Conservation (phyloP, 2,329 filamentous ascomycete species). For the Gliomastix tumulicola region DNA sequence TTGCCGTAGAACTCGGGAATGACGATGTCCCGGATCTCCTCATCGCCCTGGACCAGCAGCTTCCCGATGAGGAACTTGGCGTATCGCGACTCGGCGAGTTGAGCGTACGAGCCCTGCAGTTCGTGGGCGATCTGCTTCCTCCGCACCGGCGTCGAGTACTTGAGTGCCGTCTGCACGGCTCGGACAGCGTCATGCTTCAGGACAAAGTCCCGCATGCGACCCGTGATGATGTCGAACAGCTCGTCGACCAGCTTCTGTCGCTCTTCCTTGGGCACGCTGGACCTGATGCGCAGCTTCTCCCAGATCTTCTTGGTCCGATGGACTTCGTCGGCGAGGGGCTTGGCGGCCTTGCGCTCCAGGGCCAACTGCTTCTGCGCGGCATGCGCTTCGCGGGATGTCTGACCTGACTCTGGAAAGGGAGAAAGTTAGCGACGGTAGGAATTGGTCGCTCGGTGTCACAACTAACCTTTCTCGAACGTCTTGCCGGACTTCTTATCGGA, state of each 20-base stretch:
- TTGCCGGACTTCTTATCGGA: too few relatives aligned
- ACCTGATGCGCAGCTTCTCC: constrained; percentile 89
- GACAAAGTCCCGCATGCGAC: constrained; percentile 88
- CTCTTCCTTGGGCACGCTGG: constrained; percentile 85
- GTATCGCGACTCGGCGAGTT: constrained; percentile 89
- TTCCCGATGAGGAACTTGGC: constrained; percentile 97
- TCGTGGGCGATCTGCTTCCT: constrained; percentile 81
- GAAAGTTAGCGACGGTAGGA: constrained; percentile 8
- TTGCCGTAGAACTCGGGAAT: constrained; percentile 93
- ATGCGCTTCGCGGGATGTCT: constrained; percentile 79
- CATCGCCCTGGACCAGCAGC: constrained; percentile 84
- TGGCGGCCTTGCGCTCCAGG: constrained; percentile 83
- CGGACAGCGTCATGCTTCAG: constrained; percentile 98
- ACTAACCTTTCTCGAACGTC: constrained; percentile 33
- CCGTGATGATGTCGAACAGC: constrained; percentile 85
- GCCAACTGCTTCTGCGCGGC: constrained; percentile 85
- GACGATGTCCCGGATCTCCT: constrained; percentile 79
- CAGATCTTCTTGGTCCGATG: constrained; percentile 91
- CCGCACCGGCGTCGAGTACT: constrained; percentile 84
- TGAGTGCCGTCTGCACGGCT: constrained; percentile 92
- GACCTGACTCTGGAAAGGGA: constrained; percentile 26
- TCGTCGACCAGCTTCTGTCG: constrained; percentile 81
- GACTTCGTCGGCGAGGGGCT: constrained; percentile 87
- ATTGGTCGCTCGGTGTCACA: too few relatives aligned
- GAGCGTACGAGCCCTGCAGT: constrained; percentile 74